Evolutionary conservation across 768 basidiomycete species (phyloP).

Genomic region (Porphyrellus cyaneotinctus): DNA sequence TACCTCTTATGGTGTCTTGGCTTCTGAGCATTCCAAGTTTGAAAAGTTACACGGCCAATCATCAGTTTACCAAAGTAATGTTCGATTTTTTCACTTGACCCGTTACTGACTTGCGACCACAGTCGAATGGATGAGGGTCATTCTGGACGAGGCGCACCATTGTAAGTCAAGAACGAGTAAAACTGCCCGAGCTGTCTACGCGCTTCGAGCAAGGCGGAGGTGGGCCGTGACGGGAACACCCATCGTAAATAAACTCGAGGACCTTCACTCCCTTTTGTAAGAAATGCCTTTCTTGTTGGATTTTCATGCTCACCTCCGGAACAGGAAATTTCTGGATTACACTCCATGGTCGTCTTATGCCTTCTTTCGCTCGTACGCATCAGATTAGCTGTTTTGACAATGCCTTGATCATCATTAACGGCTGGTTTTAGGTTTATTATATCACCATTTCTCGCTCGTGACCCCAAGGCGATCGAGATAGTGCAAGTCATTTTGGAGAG

Average conservation of each 20-base stretch:
- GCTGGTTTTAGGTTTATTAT: slow-evolving; percentile 68
- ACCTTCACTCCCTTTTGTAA: slow-evolving; percentile 84
- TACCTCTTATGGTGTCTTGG: slow-evolving; percentile 88
- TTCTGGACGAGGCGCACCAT: slow-evolving; percentile 93
- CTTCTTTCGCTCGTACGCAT: slow-evolving; percentile 82
- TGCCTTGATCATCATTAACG: background rate
- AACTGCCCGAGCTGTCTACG: slow-evolving; percentile 86
- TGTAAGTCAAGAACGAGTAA: slow-evolving; percentile 89
- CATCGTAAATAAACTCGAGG: slow-evolving; percentile 90
- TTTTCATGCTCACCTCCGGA: slow-evolving; percentile 3
- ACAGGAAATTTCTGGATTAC: slow-evolving; percentile 72
- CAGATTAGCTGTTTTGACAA: background rate
- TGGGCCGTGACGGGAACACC: slow-evolving; percentile 97
- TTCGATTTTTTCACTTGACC: background rate
- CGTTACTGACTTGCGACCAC: slow-evolving; percentile 5
- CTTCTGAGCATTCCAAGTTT: slow-evolving; percentile 78
- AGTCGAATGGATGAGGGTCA: slow-evolving; percentile 80
- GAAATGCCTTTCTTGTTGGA: slow-evolving; percentile 42
- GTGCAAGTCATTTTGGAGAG: slow-evolving; percentile 93
- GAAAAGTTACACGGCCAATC: slow-evolving; percentile 51
- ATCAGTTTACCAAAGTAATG: slow-evolving; percentile 68
- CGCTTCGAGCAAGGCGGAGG: slow-evolving; percentile 68
- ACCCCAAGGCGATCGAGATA: slow-evolving; percentile 90
- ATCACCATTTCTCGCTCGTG: slow-evolving; percentile 84
- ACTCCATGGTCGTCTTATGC: slow-evolving; percentile 78